Evolutionary conservation across 73 alveolate genomes (phyloP), one percentile per base, ranked within the genome.

Genomic region (Paramecium octaurelia): DNA sequence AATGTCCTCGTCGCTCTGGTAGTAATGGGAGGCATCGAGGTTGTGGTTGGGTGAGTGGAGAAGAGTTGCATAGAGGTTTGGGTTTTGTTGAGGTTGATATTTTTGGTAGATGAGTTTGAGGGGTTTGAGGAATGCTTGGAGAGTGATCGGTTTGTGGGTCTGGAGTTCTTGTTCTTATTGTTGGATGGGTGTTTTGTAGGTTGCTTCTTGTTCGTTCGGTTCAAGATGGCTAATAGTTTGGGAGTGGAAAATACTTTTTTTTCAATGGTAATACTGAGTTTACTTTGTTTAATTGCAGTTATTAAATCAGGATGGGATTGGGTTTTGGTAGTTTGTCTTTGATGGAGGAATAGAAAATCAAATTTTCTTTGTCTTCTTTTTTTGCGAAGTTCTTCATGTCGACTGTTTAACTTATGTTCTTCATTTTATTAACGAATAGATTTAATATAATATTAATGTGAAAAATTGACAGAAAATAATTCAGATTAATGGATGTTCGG

Each of bases 1-100:
- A 64, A 96, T 86, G 8, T 96, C 93, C 6, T 91, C 93, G 58
- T 96, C 98, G 10, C 36, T 23, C 48, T 40, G 44, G 6, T 43
- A 24, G 31, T 48, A 35, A 20, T 80, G 57, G 6, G 70, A 24
- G 9, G 48, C 43, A 48, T 80, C 87, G 7, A 73, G n/a, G 18
- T 16, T 21, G 10, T 34, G 12, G 4, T 58, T 50, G 2, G 29
- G n/a, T 75, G 44, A 20, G 46, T 80, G 57, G 11, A 80, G 35
- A 16, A 44, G 46, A 20, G 91, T 80, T 40, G 91, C 70, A 46
- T 44, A 80, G 3, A 31, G 24, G 6, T 80, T 24, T 12, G 4
- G 34, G 38, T 46, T 80, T 8, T 80, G 34, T 80, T 80, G 27
- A 38, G 91, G 91, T 23, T 80, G 14, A 44, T 80, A 80, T 80